Evolutionary conservation across 2,329 filamentous ascomycete genomes (phyloP).

Genomic region (Exophiala xenobiotica): DNA sequence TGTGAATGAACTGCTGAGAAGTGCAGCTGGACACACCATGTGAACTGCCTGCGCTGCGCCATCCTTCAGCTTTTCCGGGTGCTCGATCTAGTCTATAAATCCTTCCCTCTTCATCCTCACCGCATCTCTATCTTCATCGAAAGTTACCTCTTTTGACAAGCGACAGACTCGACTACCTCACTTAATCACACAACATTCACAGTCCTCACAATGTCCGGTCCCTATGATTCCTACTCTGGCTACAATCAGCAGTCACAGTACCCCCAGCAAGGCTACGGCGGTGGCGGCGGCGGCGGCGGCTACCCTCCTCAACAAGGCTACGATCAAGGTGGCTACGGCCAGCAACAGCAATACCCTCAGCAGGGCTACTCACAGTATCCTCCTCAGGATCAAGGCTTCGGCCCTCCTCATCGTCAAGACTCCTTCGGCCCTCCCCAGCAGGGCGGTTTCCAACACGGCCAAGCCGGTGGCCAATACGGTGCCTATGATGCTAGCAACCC

Average conservation of each 20-base stretch:
- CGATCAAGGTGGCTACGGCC: slow-evolving; percentile 36
- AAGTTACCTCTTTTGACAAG: neutral
- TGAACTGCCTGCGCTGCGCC: slow-evolving; percentile 1
- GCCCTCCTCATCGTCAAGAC: slow-evolving; percentile 44
- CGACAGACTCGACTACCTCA: neutral
- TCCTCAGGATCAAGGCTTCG: slow-evolving; percentile 41
- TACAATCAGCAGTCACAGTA: slow-evolving; percentile 35
- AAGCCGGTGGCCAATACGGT: slow-evolving; percentile 37
- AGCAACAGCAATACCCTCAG: slow-evolving; percentile 36
- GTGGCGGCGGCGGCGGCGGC: slow-evolving; percentile 31
- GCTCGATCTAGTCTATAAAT: slow-evolving; percentile 2
- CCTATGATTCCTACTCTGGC: slow-evolving; percentile 46
- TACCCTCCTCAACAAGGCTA: slow-evolving; percentile 35
- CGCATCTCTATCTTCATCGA: neutral
- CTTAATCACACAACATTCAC: neutral
- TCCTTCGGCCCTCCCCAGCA: slow-evolving; percentile 38
- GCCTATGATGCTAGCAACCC: slow-evolving; percentile 37
- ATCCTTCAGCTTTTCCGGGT: neutral
- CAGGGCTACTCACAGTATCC: slow-evolving; percentile 37
- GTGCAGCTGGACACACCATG: no score
- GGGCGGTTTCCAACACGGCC: slow-evolving; percentile 51
- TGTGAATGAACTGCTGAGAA: slow-evolving; percentile 6
- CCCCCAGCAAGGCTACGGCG: slow-evolving; percentile 30
- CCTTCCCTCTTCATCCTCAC: neutral
- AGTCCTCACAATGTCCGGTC: slow-evolving; percentile 48